phyloP scores from a whole-genome alignment of 257 asterid species.

The Solanum chmielewskii region DNA sequence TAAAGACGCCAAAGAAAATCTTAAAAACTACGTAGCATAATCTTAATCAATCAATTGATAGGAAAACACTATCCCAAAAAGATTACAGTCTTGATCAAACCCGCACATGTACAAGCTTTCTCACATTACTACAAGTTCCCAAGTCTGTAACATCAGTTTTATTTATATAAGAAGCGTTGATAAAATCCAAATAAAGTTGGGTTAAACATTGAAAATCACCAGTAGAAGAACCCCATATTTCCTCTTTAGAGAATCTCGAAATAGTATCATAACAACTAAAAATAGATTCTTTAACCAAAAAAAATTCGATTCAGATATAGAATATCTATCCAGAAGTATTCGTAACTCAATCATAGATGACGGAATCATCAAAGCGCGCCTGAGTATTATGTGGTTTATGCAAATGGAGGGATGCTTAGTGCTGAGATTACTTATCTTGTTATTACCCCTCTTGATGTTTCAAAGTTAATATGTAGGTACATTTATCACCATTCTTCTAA shows the following conservation, averaged over 20 bases:
- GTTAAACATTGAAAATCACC: background rate
- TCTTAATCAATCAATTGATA: background rate
- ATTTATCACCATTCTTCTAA: background rate
- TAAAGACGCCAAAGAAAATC: background rate
- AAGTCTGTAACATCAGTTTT: background rate
- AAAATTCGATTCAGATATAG: background rate
- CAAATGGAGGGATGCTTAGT: slow-evolving; percentile 28
- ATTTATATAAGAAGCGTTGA: background rate
- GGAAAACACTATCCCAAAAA: background rate
- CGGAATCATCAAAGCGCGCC: background rate
- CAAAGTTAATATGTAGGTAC: slow-evolving; percentile 38
- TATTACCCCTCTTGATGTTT: slow-evolving; percentile 34
- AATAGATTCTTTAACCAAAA: background rate
- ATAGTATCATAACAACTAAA: background rate
- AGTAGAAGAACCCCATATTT: background rate
- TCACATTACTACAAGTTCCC: background rate
- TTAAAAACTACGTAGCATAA: background rate
- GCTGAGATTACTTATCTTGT: slow-evolving; percentile 28
- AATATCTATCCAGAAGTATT: background rate
- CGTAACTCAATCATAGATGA: background rate
- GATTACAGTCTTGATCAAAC: background rate
- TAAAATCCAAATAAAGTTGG: background rate
- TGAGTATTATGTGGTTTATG: slow-evolving; percentile 23
- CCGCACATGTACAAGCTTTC: background rate
- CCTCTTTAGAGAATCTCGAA: background rate